Base-by-base conservation (phyloP, 2,329 filamentous ascomycete species). In the Trichoderma simmonsii region DNA sequence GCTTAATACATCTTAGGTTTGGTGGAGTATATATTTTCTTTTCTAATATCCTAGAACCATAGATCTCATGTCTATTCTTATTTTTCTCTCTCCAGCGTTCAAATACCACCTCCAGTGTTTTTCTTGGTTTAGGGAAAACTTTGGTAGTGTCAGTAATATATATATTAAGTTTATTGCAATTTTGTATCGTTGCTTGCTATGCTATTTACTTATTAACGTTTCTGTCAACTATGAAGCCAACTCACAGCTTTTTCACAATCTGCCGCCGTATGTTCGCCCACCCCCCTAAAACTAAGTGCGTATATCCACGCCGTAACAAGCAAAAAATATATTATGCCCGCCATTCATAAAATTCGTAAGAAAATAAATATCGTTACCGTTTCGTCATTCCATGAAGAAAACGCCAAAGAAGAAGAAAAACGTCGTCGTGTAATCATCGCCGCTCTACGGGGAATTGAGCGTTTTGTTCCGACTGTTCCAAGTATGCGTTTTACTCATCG, bases 401-500 rank as follows among this genome's bases (percentile, higher is more conserved):
- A 57, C 78, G 48, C 21, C 48, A 51, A 51, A 24, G n/a, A 24
- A 24, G n/a, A 24, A 51, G 9, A 21, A 51, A 21, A 1, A 2
- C 4, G n/a, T 26, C 26, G 26, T 26, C 26, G 26, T 26, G 26
- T 51, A 26, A 8, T 57, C 24, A 14, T 28, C 26, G 3, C 14
- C 56, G 12, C 30, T 21, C 30, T 21, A 60, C 28, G 28, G 15
- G 11, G 26, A 11, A 60, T 15, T 30, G n/a, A 60, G 32, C 18
- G 28, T 30, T 8, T 60, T 60, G 2, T 30, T 60, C 1, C 57
- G 28, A 24, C 57, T 60, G 63, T 84, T 86, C 84, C 86, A 89
- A 8, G 87, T 89, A 66, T 85, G 82, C 28, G 84, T 83, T 79
- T 87, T 89, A 73, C 83, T 86, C 84, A 89, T 84, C 3, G 87